Base-by-base conservation (phyloP, 1,284 basidiomycete genomes). In the Ceratobasidium papillatum region DNA sequence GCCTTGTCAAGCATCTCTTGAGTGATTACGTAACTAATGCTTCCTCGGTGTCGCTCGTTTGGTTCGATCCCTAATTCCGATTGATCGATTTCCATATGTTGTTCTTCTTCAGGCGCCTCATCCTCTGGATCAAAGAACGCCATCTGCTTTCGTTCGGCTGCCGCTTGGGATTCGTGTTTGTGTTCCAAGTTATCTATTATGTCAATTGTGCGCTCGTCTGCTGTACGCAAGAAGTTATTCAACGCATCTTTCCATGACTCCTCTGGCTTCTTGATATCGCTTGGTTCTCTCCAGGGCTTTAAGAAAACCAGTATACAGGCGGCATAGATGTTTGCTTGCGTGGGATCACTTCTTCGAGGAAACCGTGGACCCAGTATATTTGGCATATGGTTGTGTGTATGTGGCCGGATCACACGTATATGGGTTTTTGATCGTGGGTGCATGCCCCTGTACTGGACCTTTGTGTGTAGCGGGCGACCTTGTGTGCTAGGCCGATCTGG, bases 321-420 rank as follows among this genome's bases (percentile, higher is more conserved):
- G 25, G 32, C 38, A 30, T 74, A 74, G 12, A 65, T 34, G 25
- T 74, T 9, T 5, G 25, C 22, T 22, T 49, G 32, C 3, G 38
- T 61, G 19, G 61, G 61, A 52, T 65, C 64, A 32, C 63, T 61
- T 32, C 19, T 41, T 4, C 49, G 19, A 43, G 72, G 61, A 27
- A 74, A 65, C 2, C 22, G 63, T 5, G 36, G 58, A 8, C 72
- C 72, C 30, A 74, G n/a, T 17, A 74, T 71, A 32, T 51, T 64
- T 9, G 38, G 72, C 19, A 51, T 25, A 25, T 47, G n/a, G 19
- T 74, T 74, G 43, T 74, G 72, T n/a, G 22, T 22, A 25, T 8
- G 8, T 3, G 22, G 45, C 7, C 47, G 45, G 4, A 74, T 58
- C 9, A 65, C 38, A 22, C 61, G 45, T 25, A 47, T 19, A 34